Base-by-base conservation (phyloP, 371 early-diverging fungal genomes). In the Mortierella sp. region DNA sequence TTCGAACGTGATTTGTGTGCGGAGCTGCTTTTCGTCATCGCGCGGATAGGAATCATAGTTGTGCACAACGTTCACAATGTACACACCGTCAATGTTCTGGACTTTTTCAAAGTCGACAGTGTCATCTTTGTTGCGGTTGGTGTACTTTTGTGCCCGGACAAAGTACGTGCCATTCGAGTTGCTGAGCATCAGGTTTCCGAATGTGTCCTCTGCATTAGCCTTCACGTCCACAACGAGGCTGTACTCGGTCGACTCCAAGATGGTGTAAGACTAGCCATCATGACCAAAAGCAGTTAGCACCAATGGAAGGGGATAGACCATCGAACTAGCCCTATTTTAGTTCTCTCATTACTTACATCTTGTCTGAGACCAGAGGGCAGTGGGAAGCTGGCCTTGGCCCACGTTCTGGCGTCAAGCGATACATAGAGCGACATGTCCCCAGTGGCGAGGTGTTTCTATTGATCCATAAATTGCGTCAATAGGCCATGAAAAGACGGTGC, bases 141-240 rank as follows among this genome's bases (percentile, higher is more conserved):
- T 92, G 78, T 94, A 82, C 29, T 90, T 84, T 34, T 94, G 85
- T 27, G 92, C 83, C 49, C 86, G 86, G 48, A 88, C 86, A 74
- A 94, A 98, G 72, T 90, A 92, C 4, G 90, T 94, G 53, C 98
- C 98, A 48, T 95, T 90, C 2, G 95, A 95, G 73, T 95, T 94
- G 28, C 96, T 96, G 39, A 89, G 77, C 81, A 88, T 95, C 46
- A 98, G 79, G 16, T 90, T 84, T 19, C 95, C 96, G 34, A 79
- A 87, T 0, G 84, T 46, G 50, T 79, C 69, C 6, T 51, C 57
- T 0, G 76, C 69, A 12, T 51, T 29, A n/a, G 63, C 57, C 28
- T 74, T 68, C 0, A 92, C 87, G 70, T 92, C 92, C 21, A 94
- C 82, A 24, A 90, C 65, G 17, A 94, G 73, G 13, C 89, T 82